A percentile compares a stretch with the other conserved stretches of the same genome.
These are phyloP conservation scores for Zymoseptoria crescenta DNA, from an alignment of 2,329 filamentous ascomycete species.

Conservation along the genomic window DNA sequence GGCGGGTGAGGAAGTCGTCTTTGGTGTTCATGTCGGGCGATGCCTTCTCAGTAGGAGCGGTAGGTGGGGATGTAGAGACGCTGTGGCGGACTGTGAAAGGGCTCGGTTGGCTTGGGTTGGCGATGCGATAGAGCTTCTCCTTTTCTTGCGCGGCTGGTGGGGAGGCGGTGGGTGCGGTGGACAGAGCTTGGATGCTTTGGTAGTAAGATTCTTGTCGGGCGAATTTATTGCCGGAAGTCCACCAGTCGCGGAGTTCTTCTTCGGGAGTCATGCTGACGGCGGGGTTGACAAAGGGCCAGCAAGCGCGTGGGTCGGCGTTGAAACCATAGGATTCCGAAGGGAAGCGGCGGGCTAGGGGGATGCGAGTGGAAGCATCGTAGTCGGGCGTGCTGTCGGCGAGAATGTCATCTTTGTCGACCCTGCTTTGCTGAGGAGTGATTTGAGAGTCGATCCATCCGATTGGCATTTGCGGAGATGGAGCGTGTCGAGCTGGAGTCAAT, in stretches of 20 bases:
- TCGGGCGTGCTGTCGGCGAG: conserved; percentile 7
- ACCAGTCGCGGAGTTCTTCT: conserved; percentile 37
- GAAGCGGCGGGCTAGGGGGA: not conserved
- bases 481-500: not conserved
- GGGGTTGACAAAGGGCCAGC: not conserved
- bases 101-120: conserved; percentile 2
- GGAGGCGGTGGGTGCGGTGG: not conserved
- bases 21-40: conserved; percentile 2
- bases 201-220: conserved; percentile 27
- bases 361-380: not conserved
- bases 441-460: conserved; percentile 1
- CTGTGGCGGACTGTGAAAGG: not conserved
- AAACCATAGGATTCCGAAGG: not conserved
- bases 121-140: conserved; percentile 1
- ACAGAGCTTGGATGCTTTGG: conserved; percentile 16
- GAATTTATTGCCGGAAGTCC: conserved; percentile 25
- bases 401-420: not conserved
- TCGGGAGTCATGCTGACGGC: conserved; percentile 19
- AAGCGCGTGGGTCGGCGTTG: not conserved
- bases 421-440: not conserved
- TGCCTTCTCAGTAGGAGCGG: not conserved
- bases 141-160: not conserved
- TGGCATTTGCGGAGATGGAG: not conserved
- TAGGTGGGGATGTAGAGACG: not conserved
- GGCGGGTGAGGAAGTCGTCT: conserved; percentile 24